These are phyloP conservation scores for Boletus rubropictus DNA, from an alignment of 768 basidiomycete species.

Conservation along the genomic window DNA sequence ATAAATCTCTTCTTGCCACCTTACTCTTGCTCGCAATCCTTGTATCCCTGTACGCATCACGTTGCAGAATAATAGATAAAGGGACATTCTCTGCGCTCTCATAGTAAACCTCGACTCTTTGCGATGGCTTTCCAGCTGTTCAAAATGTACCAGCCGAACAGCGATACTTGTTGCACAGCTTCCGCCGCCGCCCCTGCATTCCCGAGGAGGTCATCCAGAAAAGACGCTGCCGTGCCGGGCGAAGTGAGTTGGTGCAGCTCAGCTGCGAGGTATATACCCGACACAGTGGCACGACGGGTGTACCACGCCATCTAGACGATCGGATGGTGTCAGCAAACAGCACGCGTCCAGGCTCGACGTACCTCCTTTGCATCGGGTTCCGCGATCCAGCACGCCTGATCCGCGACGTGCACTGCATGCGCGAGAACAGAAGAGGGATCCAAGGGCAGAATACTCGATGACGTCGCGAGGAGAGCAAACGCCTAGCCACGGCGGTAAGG, in stretches of 20 bases:
- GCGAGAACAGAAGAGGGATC: constrained; percentile 56
- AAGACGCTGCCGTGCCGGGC: constrained; percentile 56
- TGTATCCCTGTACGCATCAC: constrained; percentile 17
- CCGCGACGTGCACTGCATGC: constrained; percentile 59
- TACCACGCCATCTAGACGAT: constrained; percentile 63
- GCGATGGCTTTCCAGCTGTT: constrained; percentile 70
- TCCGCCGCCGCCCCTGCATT: constrained; percentile 40
- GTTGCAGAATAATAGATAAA: constrained; percentile 11
- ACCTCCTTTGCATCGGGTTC: constrained; percentile 57
- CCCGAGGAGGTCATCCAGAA: constrained; percentile 61
- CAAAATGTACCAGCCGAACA: constrained; percentile 56
- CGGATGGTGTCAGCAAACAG: background rate
- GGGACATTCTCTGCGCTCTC: constrained; percentile 4
- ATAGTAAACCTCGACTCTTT: constrained; percentile 58
- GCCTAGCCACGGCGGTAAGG: constrained; percentile 41
- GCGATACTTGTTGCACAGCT: constrained; percentile 45
- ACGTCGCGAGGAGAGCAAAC: constrained; percentile 60
- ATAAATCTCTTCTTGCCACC: background rate
- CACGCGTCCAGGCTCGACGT: constrained; percentile 15
- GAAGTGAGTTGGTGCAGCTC: constrained; percentile 83
- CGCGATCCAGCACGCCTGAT: constrained; percentile 60
- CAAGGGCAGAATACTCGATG: constrained; percentile 43
- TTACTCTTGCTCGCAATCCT: constrained; percentile 11
- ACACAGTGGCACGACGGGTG: constrained; percentile 56
- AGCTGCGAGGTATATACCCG: constrained; percentile 66